Base-by-base conservation (phyloP, 306 rosid species). In the Trifolium repens region DNA sequence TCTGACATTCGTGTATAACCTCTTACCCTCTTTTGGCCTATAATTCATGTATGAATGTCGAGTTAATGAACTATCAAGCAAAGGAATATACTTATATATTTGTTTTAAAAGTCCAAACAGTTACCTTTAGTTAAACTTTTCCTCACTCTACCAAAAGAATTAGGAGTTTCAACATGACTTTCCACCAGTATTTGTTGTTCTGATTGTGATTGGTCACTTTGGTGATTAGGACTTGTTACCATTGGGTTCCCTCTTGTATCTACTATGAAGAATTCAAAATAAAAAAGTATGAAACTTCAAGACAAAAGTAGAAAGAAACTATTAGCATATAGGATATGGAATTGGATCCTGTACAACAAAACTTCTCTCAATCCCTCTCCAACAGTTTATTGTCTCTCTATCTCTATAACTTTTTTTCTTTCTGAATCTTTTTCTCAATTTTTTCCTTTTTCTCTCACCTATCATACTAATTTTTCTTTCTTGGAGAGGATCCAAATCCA, bases 1-100 rank as follows among this genome's bases (percentile, higher is more conserved):
- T 47, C 59, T 17, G 42, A 46, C 73, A 68, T 68, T 46, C 8
- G 73, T 19, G 73, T 47, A 68, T 68, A 67, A 27, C 72, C 57
- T 67, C 72, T 44, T 44, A 46, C 57, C 72, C 24, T 67, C 40
- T 26, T 67, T 68, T 27, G 15, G 49, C 43, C 73, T 68, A 32
- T 32, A 68, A 47, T 47, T 26, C 73, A 68, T 46, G 54, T 46
- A 68, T 14, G 43, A 24, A 49, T 68, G 59, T 26, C 40, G 15
- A 8, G 22, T 46, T 46, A 27, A 68, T 47, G 59, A 68, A 46
- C 35, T 9, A 14, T 68, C 58, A 47, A 68, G 55, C 17, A 67
- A 67, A 43, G 34, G 27, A 40, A 67, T 67, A 67, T 6, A 24
- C 22, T 44, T 22, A 12, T 35, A 44, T 43, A 13, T 39, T 65